Conservation (phyloP, 805 yeast species). For the Metschnikowia santaceciliae region DNA sequence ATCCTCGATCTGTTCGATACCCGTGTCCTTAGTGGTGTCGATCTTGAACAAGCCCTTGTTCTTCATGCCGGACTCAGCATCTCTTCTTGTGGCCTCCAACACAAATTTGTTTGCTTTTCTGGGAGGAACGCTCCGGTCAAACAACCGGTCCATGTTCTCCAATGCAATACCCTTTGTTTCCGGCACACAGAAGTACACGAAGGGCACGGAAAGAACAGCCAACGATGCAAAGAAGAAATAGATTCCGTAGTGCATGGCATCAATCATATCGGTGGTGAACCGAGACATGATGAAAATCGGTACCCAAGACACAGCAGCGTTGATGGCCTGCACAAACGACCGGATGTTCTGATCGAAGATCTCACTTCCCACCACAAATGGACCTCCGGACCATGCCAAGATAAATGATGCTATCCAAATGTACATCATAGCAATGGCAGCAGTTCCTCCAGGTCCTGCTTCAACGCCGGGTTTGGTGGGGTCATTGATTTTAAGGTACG, state of each 20-base stretch:
- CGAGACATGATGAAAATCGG: conserved; percentile 37
- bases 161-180: conserved; percentile 38
- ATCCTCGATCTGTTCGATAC: conserved; percentile 19
- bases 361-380: conserved; percentile 38
- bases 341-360: conserved; percentile 39
- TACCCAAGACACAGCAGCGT: conserved; percentile 39
- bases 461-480: conserved; percentile 28
- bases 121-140: conserved; percentile 21
- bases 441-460: conserved; percentile 38
- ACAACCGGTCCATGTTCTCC: conserved; percentile 29
- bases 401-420: conserved; percentile 40
- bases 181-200: conserved; percentile 35
- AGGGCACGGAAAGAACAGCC: conserved; percentile 32
- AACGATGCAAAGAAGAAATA: conserved; percentile 36
- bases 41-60: conserved; percentile 18
- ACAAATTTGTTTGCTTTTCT: conserved; percentile 21
- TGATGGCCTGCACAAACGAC: conserved; percentile 37
- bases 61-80: conserved; percentile 14
- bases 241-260: conserved; percentile 32
- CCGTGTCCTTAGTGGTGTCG: conserved; percentile 21
- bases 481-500: conserved; percentile 32
- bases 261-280: conserved; percentile 33
- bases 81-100: conserved; percentile 16
- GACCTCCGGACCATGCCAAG: conserved; percentile 40
- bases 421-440: conserved; percentile 40